A percentile compares a stretch with the other conserved stretches of the same genome.
These are phyloP conservation scores for Candolleomyces aberdarensis DNA, from an alignment of 768 basidiomycete species.

Conservation along the genomic window DNA sequence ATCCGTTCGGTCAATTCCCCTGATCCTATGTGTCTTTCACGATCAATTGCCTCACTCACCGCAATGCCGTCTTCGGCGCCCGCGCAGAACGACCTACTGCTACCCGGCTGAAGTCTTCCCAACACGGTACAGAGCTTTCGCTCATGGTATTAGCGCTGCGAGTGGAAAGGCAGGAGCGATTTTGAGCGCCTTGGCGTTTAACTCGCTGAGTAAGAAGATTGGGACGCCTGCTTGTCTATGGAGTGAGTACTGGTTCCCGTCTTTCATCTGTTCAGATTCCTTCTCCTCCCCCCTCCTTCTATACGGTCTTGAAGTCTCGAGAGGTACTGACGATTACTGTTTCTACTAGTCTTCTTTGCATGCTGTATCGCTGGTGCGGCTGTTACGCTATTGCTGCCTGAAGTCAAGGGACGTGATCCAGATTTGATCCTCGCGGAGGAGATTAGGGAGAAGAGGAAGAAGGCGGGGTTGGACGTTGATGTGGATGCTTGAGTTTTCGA, in stretches of 20 bases:
- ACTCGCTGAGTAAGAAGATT: constrained; percentile 53
- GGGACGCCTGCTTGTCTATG: constrained; percentile 67
- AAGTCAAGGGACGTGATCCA: constrained; percentile 38
- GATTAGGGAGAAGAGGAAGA: constrained; percentile 18
- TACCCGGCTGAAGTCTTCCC: constrained; percentile 55
- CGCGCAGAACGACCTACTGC: background rate
- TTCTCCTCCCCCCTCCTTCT: background rate
- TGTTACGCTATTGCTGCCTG: constrained; percentile 35
- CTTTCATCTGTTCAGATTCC: background rate
- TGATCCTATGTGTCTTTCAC: too few relatives aligned
- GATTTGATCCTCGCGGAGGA: constrained; percentile 35
- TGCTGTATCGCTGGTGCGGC: constrained; percentile 57
- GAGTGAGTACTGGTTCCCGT: constrained; percentile 45
- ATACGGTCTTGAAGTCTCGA: too few relatives aligned
- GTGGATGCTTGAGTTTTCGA: too few relatives aligned
- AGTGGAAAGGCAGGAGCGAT: constrained; percentile 76
- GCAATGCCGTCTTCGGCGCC: too few relatives aligned
- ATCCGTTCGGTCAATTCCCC: too few relatives aligned
- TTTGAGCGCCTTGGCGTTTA: constrained; percentile 72
- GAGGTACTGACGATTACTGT: background rate
- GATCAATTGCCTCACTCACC: too few relatives aligned
- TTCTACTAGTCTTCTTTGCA: constrained; percentile 56
- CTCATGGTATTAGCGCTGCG: constrained; percentile 75
- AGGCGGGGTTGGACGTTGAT: background rate
- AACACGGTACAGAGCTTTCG: constrained; percentile 67